phyloP scores from a whole-genome alignment of 225 moss, liverwort and hornwort genomes.

The Asterella californica region DNA sequence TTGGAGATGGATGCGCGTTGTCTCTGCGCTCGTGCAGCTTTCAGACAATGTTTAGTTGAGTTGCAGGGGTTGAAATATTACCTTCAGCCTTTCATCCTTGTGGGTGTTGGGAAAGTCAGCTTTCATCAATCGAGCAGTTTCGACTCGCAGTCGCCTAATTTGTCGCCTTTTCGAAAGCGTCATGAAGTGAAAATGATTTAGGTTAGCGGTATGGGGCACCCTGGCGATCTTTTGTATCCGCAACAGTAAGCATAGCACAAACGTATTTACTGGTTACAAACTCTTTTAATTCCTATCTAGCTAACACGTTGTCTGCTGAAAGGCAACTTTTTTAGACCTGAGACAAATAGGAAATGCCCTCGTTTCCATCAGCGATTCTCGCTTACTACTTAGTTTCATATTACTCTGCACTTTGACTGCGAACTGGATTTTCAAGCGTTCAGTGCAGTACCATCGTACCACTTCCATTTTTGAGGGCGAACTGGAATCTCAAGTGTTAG shows the following conservation, averaged over 20 bases:
- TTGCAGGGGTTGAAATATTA: background rate
- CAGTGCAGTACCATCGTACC: too few species aligned
- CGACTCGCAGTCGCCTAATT: background rate
- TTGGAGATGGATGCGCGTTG: background rate
- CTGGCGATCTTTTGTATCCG: background rate
- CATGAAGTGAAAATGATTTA: background rate
- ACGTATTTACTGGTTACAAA: background rate
- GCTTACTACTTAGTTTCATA: too few species aligned
- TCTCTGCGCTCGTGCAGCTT: background rate
- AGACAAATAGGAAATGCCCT: background rate
- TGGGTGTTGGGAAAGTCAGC: background rate
- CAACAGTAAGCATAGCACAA: background rate
- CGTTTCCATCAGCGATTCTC: background rate
- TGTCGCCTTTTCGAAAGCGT: background rate
- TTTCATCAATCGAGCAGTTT: background rate
- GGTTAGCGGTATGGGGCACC: background rate
- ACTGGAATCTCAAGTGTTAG: too few species aligned
- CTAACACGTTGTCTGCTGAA: background rate
- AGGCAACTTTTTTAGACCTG: background rate
- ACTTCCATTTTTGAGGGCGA: too few species aligned
- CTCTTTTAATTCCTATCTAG: background rate
- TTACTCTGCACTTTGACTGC: background rate
- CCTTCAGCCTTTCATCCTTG: background rate
- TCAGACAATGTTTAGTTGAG: background rate
- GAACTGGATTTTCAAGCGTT: background rate